Percentiles rank a stretch among this genome's conserved stretches.
phyloP scores from a whole-genome alignment of 176 grass and related monocot genomes.

The Canna indica region DNA sequence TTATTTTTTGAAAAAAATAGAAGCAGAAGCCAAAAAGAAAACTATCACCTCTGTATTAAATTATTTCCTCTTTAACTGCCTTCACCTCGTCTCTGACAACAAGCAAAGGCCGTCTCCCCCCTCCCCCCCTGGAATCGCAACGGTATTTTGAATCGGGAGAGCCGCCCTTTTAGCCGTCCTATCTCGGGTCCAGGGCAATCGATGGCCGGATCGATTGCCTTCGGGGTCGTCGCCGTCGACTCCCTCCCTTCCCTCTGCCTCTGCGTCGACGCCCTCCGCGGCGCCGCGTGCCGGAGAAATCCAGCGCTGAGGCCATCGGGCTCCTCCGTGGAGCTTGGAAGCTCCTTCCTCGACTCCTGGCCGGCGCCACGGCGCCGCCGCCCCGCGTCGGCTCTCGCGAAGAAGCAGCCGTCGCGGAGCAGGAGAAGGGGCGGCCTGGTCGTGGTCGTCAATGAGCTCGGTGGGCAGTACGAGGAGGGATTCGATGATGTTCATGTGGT shows the following conservation, averaged over 20 bases:
- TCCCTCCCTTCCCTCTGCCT: neutral
- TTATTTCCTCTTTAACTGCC: neutral
- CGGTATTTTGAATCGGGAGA: too few relatives aligned
- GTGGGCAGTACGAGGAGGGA: constrained; percentile 49
- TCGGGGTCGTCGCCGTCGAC: neutral
- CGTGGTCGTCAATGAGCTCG: constrained; percentile 43
- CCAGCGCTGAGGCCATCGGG: too few relatives aligned
- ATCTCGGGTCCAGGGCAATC: too few relatives aligned
- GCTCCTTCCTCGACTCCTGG: constrained; percentile 7
- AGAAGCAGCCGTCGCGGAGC: constrained; percentile 17
- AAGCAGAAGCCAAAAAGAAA: neutral
- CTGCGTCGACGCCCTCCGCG: neutral
- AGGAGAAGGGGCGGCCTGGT: constrained; percentile 1
- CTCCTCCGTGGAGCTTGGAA: neutral
- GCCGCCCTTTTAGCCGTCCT: too few relatives aligned
- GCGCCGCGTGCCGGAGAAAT: neutral
- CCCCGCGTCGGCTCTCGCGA: neutral
- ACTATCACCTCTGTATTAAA: too few relatives aligned
- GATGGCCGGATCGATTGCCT: constrained; percentile 1
- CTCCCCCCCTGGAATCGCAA: too few relatives aligned
- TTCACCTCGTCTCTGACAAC: neutral
- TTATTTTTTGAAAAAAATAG: too few relatives aligned
- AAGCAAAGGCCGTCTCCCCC: neutral
- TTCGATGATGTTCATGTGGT: constrained; percentile 42
- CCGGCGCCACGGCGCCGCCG: constrained; percentile 11